Evolutionary conservation across 306 rosid species (phyloP), one percentile per base, ranked within the genome.

Genomic region (Dryas alaskensis): DNA sequence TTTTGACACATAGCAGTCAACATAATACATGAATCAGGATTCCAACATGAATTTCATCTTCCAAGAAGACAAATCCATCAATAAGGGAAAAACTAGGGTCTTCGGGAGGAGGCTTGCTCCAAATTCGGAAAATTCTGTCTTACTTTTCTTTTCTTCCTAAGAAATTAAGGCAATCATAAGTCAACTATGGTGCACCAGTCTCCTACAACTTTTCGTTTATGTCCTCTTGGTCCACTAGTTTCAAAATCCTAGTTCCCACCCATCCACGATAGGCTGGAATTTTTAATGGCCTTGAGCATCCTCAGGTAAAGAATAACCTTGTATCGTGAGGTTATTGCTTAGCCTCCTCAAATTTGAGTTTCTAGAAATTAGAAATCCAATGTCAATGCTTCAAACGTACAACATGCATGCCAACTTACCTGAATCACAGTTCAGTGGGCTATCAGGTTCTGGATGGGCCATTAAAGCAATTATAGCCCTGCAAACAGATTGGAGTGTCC

Each of bases 361-460:
- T 42, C 65, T 37, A 7, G 2, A 14, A 13, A 45, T 37, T 60
- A 13, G 3, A 60, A 12, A 14, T 60, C 17, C 10, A 37, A 58
- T 25, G 52, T 40, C 59, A 22, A 44, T 44, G 7, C 27, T 8
- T 64, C 51, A 64, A 11, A 6, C 10, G 40, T 5, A 65, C 10
- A 46, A 22, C 7, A 17, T 57, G 37, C 37, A 3, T 57, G 61
- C 73, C 55, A 31, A 7, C 76, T 55, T 66, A 88, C 99, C 96
- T 46, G 99, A 95, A 82, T 95, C 99, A 80, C 99, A 95, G 79
- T 95, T 95, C 74, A 95, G 78, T 8, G 98, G 99, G 85, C 98
- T 95, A 75, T 95, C 99, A 10, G 98, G 90, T 77, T 95, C 98
- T 5, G 99, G 99, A 85, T 92, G 98, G 60, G 99, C 99, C 99